These are phyloP conservation scores for Begonia masoniana DNA, from an alignment of 306 rosid genomes.

Conservation along the genomic window DNA sequence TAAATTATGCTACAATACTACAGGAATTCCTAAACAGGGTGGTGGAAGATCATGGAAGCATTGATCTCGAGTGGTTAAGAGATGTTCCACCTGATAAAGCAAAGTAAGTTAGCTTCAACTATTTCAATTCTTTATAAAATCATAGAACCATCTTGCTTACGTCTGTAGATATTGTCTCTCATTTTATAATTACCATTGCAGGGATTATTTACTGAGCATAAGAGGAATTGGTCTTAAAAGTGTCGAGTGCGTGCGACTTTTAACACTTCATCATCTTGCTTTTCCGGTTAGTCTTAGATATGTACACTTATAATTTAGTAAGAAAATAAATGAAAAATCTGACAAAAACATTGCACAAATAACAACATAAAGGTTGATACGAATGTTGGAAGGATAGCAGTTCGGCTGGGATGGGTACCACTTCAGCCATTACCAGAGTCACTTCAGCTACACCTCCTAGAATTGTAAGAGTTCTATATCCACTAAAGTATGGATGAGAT, in stretches of 20 bases:
- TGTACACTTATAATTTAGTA: background rate
- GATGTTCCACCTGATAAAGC: slow-evolving; percentile 33
- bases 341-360: background rate
- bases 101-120: slow-evolving; percentile 14
- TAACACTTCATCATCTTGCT: slow-evolving; percentile 42
- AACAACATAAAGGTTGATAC: slow-evolving; percentile 47
- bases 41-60: slow-evolving; percentile 16
- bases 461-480: slow-evolving; percentile 14
- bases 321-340: background rate
- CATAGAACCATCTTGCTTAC: no score
- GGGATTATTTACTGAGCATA: slow-evolving; percentile 38
- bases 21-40: slow-evolving; percentile 40
- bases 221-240: slow-evolving; percentile 69
- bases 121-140: no score
- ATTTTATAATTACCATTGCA: slow-evolving; percentile 2
- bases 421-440: slow-evolving; percentile 53
- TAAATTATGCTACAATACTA: slow-evolving; percentile 1
- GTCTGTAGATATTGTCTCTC: no score
- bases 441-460: slow-evolving; percentile 40
- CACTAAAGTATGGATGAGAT: no score
- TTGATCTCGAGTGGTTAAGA: slow-evolving; percentile 70
- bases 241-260: slow-evolving; percentile 64
- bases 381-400: slow-evolving; percentile 65
- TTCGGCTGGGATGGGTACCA: slow-evolving; percentile 86
- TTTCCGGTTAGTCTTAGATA: slow-evolving; percentile 41